phyloP scores from a whole-genome alignment of 2,329 filamentous ascomycete genomes.

The Pyricularia grisea region DNA sequence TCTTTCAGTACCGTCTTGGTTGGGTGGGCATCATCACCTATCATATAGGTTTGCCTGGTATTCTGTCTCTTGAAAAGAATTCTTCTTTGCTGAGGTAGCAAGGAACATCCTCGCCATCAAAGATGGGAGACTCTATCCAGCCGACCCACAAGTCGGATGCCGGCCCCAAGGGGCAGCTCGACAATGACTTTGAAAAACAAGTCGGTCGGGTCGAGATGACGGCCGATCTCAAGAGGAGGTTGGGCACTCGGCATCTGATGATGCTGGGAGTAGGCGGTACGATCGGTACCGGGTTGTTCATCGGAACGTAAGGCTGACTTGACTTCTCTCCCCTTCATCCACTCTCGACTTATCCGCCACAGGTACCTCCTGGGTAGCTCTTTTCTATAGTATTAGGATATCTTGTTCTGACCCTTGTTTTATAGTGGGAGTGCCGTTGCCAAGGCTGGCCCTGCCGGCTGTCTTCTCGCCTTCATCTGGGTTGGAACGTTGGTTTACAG shows the following conservation, averaged over 20 bases:
- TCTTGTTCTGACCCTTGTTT: neutral
- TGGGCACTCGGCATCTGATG: conserved; percentile 54
- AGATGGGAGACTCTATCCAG: neutral
- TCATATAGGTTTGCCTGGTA: neutral
- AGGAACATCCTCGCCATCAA: neutral
- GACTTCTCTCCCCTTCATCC: neutral
- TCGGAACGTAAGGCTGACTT: conserved; percentile 26
- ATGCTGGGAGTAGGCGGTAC: conserved; percentile 57
- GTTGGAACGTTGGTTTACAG: conserved; percentile 66
- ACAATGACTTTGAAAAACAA: conserved; percentile 3
- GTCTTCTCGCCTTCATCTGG: conserved; percentile 59
- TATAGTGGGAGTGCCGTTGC: conserved; percentile 39
- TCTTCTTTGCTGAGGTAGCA: neutral
- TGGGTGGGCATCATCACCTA: neutral
- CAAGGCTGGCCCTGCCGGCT: conserved; percentile 54
- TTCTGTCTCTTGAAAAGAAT: neutral
- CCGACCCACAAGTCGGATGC: neutral
- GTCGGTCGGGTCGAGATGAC: conserved; percentile 3
- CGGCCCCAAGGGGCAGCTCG: neutral
- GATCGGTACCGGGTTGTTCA: conserved; percentile 52
- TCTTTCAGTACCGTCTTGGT: neutral
- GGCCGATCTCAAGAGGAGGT: conserved; percentile 34
- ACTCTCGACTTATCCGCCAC: neutral
- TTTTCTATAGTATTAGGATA: neutral
- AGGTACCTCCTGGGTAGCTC: neutral